phyloP scores from a whole-genome alignment of 2,329 filamentous ascomycete genomes.

The Epichloe sibirici region DNA sequence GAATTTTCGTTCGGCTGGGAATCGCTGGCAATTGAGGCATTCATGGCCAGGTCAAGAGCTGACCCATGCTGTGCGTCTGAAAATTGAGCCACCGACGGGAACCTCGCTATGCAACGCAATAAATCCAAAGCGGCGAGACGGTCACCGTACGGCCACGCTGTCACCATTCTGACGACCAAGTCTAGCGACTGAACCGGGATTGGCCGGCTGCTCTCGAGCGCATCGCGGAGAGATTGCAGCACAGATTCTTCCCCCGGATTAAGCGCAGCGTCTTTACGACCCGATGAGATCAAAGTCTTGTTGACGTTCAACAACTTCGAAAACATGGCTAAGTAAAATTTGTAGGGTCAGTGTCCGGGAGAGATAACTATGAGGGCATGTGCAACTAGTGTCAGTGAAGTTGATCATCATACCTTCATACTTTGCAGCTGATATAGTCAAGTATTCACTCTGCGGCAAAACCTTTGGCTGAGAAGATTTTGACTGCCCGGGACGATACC shows the following conservation, averaged over 20 bases:
- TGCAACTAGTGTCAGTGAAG: neutral
- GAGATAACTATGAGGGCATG: no score
- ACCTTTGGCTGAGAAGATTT: conserved; percentile 40
- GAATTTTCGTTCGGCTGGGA: conserved; percentile 61
- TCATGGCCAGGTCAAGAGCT: conserved; percentile 44
- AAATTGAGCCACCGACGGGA: conserved; percentile 52
- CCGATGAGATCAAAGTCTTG: conserved; percentile 55
- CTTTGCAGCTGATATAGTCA: conserved; percentile 66
- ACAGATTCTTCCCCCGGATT: conserved; percentile 58
- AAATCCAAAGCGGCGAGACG: conserved; percentile 79
- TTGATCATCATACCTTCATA: conserved; percentile 34
- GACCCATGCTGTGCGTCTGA: conserved; percentile 39
- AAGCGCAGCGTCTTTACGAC: conserved; percentile 60
- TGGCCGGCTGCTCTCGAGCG: conserved; percentile 47
- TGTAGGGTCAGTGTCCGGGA: neutral
- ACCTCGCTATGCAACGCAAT: conserved; percentile 67
- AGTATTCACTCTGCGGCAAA: conserved; percentile 68
- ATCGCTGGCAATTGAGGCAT: conserved; percentile 31
- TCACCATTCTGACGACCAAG: conserved; percentile 59
- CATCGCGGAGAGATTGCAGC: conserved; percentile 47
- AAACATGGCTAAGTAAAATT: conserved; percentile 45
- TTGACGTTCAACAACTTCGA: conserved; percentile 71
- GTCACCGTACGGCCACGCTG: conserved; percentile 67
- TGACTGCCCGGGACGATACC: conserved; percentile 57
- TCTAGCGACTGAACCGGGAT: conserved; percentile 41